Conservation (phyloP, 2,329 filamentous ascomycete genomes). For the Diaporthe sp. region DNA sequence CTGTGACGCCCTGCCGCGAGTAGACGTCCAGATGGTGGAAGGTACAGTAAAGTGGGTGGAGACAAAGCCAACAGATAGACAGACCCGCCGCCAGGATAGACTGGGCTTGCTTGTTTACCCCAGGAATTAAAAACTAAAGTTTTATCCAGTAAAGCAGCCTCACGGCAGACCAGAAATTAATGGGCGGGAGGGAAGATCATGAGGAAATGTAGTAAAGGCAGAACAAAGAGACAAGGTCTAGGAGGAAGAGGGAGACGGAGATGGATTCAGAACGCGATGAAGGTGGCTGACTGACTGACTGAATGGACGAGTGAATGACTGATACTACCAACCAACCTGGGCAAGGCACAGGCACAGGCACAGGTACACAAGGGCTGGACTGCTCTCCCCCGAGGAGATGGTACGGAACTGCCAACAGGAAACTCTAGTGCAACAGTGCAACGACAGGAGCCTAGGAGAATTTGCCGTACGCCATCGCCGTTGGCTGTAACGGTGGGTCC, state of each 20-base stretch:
- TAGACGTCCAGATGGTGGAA: background rate
- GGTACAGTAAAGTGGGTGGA: background rate
- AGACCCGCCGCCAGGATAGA: background rate
- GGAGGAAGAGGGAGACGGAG: background rate
- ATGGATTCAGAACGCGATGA: background rate
- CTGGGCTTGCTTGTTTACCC: background rate
- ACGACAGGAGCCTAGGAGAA: constrained; percentile 10
- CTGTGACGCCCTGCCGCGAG: constrained; percentile 16
- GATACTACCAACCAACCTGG: background rate
- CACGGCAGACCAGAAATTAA: background rate
- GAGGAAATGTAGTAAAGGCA: background rate
- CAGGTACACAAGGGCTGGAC: background rate
- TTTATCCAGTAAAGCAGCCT: background rate
- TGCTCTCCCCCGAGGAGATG: background rate
- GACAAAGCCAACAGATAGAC: background rate
- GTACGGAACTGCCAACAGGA: constrained; percentile 21
- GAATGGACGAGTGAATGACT: too few species aligned
- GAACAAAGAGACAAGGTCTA: background rate
- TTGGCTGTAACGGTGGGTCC: constrained; percentile 22
- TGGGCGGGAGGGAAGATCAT: too few species aligned
- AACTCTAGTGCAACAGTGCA: constrained; percentile 21
- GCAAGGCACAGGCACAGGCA: constrained; percentile 3
- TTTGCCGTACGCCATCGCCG: background rate
- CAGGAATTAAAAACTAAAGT: background rate
- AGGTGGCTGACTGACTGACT: background rate